Base-by-base conservation (phyloP, 345 rosid genomes). In the Aegle marmelos region DNA sequence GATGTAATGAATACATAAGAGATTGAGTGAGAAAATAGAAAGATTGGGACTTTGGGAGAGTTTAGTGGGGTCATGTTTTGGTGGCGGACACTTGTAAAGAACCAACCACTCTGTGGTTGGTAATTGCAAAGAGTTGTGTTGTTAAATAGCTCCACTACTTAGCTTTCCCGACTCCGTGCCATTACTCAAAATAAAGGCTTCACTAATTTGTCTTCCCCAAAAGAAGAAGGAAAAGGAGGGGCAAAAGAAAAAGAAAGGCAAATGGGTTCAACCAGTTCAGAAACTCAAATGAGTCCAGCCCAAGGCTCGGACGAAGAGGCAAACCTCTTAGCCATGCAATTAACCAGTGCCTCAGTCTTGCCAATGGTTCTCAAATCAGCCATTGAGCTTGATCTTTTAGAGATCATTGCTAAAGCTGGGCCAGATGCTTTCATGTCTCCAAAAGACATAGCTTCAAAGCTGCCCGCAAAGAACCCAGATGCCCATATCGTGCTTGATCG, bases 281-380 rank as follows among this genome's bases (percentile, higher is more conserved):
- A 91, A 84, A 89, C 91, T 76, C 94, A 93, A 75, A 78, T 95
- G 85, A 89, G 93, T 21, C 94, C 97, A 17, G 79, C 90, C 36
- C 87, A 86, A 56, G 86, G 91, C n/a, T 80, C 88, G 13, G 97
- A 95, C 30, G 94, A 92, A 50, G 98, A 95, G 78, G 92, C 91
- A 1, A 83, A 83, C 76, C 89, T 88, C 56, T 92, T 88, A 68
- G 95, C 97, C 67, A 87, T 93, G 87, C 97, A 92, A 58, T 86
- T 95, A 45, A 79, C 89, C 4, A 87, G 97, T 24, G 91, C 89
- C 19, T 93, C 97, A 2, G 93, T 91, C 53, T 90, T 93, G 9
- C 97, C 99, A 0, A 95, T 93, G 98, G 89, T 86, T 67, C 92
- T 95, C 48, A 93, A 92, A 82, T n/a, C 99, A 1, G 96, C 98